These are phyloP conservation scores for Cadophora luteo-olivacea DNA, from an alignment of 2,329 filamentous ascomycete species.

Conservation along the genomic window DNA sequence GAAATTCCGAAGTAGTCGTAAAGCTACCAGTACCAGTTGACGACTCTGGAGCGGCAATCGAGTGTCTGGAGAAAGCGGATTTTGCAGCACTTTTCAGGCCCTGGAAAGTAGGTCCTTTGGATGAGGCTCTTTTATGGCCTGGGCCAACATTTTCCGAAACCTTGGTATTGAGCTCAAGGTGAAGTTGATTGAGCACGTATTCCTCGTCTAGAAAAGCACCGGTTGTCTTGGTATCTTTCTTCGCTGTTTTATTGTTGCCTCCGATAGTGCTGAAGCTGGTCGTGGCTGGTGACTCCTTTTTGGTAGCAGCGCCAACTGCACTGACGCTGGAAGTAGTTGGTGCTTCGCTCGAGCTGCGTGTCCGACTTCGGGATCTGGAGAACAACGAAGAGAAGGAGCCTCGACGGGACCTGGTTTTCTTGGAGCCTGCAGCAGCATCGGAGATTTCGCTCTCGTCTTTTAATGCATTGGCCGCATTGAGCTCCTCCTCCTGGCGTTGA, in stretches of 20 bases:
- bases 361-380: constrained; percentile 19
- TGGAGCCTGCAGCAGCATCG: constrained; percentile 14
- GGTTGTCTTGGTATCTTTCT: not conserved
- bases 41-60: constrained; percentile 5
- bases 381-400: constrained; percentile 18
- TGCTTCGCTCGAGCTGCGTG: constrained; percentile 23
- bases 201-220: constrained; percentile 27
- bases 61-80: constrained; percentile 24
- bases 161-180: constrained; percentile 21
- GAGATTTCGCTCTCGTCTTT: constrained; percentile 25
- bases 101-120: constrained; percentile 20
- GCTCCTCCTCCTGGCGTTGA: constrained; percentile 29
- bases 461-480: constrained; percentile 18
- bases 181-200: constrained; percentile 26
- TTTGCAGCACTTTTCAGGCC: constrained; percentile 28
- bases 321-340: not conserved
- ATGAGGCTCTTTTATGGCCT: constrained; percentile 17
- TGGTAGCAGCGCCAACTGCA: not conserved
- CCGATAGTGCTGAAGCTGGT: constrained; percentile 9
- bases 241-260: not conserved
- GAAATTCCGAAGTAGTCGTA: constrained; percentile 18
- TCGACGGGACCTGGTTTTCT: constrained; percentile 24
- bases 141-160: constrained; percentile 16
- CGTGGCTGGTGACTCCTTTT: constrained; percentile 3
- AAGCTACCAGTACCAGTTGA: constrained; percentile 22